Evolutionary conservation across 805 yeast genomes (phyloP), one percentile per base, ranked within the genome.

Genomic region (Saturnispora kantuleensis): DNA sequence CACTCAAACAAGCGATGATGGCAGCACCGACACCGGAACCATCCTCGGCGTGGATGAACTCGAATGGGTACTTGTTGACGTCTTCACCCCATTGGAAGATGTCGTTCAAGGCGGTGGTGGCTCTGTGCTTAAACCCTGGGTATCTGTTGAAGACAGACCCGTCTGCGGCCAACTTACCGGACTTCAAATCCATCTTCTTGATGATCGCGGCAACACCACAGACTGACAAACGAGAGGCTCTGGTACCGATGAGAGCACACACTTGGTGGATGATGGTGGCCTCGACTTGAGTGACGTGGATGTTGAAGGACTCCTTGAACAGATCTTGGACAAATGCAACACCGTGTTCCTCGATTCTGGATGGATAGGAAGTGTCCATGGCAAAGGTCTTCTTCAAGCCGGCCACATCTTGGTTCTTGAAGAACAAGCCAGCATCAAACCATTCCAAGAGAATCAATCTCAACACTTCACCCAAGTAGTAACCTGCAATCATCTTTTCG

Each of bases 21-120:
- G 97, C 98, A 45, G 97, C 98, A 61, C 98, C 98, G 41, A 85
- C 96, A 69, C 97, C 97, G 39, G 93, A 82, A 55, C 97, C 98
- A 69, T 93, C 97, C 69, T 90, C 96, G 26, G 63, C 63, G 18
- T 52, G 56, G 5, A 55, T 55, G 31, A 59, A 44, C 15, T 47
- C 47, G 28, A 59, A 54, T 28, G 64, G 65, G 40, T 50, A 52
- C 29, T 54, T 53, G 15, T 47, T 45, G n/a, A 51, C 47, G 29
- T 35, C 45, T 29, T 50, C 35, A 13, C 51, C 49, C 96, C 96
- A 90, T 53, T 71, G 90, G 59, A 86, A 85, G 56, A 90, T 87
- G 61, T 88, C 97, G 65, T 80, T 79, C 62, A 90, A 74, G 47
- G 85, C 96, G 60, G 74, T 73, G 40, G 94, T 94, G 31, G 95